Percentiles rank a stretch among this genome's conserved stretches.
phyloP scores from a whole-genome alignment of 2,329 filamentous ascomycete genomes.

The Alternaria dauci region DNA sequence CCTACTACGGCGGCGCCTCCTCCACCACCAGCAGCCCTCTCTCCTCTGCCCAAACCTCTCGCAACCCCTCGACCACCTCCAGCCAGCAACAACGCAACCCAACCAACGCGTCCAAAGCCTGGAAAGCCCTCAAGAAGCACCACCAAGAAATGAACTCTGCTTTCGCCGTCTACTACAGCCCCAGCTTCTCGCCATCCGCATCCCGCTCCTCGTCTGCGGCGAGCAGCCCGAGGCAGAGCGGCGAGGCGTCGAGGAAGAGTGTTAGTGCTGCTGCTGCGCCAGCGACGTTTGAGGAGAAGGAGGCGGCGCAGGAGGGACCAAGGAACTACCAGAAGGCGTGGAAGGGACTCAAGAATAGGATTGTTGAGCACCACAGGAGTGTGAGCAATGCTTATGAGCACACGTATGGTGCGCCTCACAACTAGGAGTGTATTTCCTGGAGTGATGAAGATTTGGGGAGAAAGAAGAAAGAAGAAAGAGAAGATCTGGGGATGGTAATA shows the following conservation, averaged over 20 bases:
- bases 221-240: slow-evolving; percentile 24
- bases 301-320: slow-evolving; percentile 11
- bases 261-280: neutral
- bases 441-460: neutral
- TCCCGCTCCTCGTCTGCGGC: slow-evolving; percentile 17
- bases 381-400: slow-evolving; percentile 35
- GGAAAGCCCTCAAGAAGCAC: slow-evolving; percentile 43
- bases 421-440: neutral
- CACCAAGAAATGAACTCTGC: slow-evolving; percentile 43
- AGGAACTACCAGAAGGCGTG: slow-evolving; percentile 37
- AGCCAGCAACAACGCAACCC: slow-evolving; percentile 23
- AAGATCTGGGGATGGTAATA: neutral
- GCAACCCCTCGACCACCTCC: slow-evolving; percentile 26
- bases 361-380: slow-evolving; percentile 42
- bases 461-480: neutral
- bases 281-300: slow-evolving; percentile 5
- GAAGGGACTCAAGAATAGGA: slow-evolving; percentile 37
- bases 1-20: slow-evolving; percentile 31
- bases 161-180: slow-evolving; percentile 39
- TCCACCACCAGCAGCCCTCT: slow-evolving; percentile 12
- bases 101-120: slow-evolving; percentile 35
- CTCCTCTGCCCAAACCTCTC: slow-evolving; percentile 21
- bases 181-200: slow-evolving; percentile 20
- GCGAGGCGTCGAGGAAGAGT: slow-evolving; percentile 20
- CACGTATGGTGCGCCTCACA: slow-evolving; percentile 18